A percentile compares a stretch with the other conserved stretches of the same genome.
Evolutionary conservation across 2,329 filamentous ascomycete species (phyloP).

Genomic region (Fusarium poae): DNA sequence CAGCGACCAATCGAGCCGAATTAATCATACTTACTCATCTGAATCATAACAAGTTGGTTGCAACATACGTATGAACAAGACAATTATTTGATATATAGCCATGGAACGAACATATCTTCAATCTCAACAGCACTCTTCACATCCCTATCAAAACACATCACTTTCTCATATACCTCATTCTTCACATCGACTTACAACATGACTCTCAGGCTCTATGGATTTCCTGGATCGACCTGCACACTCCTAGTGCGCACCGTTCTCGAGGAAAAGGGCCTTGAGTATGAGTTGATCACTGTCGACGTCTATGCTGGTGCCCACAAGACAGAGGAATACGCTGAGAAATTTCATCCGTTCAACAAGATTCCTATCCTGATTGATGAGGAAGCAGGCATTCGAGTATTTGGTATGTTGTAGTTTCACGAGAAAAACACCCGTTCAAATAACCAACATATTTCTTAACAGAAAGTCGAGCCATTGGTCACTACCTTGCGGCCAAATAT

Average conservation of each 20-base stretch:
- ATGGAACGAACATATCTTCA: neutral
- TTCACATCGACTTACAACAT: neutral
- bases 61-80: neutral
- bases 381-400: neutral
- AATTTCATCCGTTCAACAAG: neutral
- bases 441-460: neutral
- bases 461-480: conserved; percentile 1
- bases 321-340: neutral
- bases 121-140: neutral
- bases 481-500: neutral
- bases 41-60: no score
- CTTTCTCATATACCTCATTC: no score
- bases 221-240: neutral
- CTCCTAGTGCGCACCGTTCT: neutral
- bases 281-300: neutral
- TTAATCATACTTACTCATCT: neutral
- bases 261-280: neutral
- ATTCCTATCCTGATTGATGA: neutral
- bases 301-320: neutral
- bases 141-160: neutral
- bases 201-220: conserved; percentile 3
- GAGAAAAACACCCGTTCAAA: fast-evolving
- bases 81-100: neutral
- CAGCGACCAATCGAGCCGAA: neutral
- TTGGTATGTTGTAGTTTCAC: neutral